Percentiles rank a stretch among this genome's conserved stretches.
These are phyloP conservation scores for Suillus lakei DNA, from an alignment of 768 basidiomycete species.

Conservation along the genomic window DNA sequence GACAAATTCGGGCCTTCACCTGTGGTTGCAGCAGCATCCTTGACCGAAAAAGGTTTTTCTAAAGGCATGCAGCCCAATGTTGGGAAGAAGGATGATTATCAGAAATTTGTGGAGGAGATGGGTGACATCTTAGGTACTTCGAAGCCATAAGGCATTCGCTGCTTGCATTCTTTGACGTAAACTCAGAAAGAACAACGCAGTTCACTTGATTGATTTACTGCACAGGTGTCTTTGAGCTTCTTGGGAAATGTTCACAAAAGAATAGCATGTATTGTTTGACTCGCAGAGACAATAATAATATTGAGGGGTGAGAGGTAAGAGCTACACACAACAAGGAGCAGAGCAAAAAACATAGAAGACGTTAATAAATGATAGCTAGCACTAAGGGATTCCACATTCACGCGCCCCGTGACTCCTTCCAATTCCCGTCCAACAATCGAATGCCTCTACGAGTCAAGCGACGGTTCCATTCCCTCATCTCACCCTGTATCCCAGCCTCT, in stretches of 20 bases:
- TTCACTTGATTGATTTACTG: not conserved
- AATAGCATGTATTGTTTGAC: not conserved
- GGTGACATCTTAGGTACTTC: constrained; percentile 58
- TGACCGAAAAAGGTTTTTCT: constrained; percentile 19
- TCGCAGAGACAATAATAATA: not conserved
- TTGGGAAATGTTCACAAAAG: not conserved
- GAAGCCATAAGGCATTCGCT: constrained; percentile 15
- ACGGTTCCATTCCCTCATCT: constrained; percentile 76
- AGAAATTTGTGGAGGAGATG: constrained; percentile 79
- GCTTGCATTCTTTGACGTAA: not conserved
- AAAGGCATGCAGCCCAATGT: constrained; percentile 26
- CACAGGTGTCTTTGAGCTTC: not conserved
- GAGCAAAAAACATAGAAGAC: not conserved
- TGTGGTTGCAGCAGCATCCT: constrained; percentile 18
- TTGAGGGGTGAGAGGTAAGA: not conserved
- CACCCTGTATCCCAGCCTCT: constrained; percentile 79
- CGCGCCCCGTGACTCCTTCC: constrained; percentile 51
- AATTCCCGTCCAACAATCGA: constrained; percentile 71
- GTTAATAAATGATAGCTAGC: not conserved
- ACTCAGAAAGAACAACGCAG: not conserved
- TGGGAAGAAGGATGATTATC: constrained; percentile 70
- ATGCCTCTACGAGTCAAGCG: constrained; percentile 62
- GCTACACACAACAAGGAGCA: not conserved
- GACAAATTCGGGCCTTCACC: constrained; percentile 58
- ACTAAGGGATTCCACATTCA: constrained; percentile 1